Percentiles rank a stretch among this genome's conserved stretches.
Evolutionary conservation across 768 basidiomycete species (phyloP).

Genomic region (Leccinum rimulosum): DNA sequence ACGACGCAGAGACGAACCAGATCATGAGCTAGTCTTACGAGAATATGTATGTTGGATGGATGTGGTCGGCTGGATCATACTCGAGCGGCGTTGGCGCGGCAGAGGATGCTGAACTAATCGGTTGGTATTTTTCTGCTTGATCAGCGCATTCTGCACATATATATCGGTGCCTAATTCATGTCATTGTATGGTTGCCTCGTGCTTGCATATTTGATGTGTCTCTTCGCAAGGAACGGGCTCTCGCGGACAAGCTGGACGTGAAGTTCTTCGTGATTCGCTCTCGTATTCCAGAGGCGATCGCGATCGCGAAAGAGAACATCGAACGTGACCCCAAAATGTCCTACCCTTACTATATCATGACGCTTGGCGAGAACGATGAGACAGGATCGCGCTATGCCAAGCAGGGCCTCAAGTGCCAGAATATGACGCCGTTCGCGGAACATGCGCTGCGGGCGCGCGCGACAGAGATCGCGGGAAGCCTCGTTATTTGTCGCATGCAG

Average conservation of each 20-base stretch:
- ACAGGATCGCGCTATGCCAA: conserved; percentile 58
- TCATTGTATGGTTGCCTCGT: too few relatives aligned
- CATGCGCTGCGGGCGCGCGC: conserved; percentile 59
- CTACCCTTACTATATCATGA: conserved; percentile 61
- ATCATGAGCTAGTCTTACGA: too few relatives aligned
- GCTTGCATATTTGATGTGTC: too few relatives aligned
- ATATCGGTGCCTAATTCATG: too few relatives aligned
- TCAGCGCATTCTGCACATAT: too few relatives aligned
- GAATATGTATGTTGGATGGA: too few relatives aligned
- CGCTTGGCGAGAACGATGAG: conserved; percentile 44
- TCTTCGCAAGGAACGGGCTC: conserved; percentile 46
- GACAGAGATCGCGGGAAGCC: conserved; percentile 53
- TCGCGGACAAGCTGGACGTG: conserved; percentile 63
- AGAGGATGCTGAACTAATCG: too few relatives aligned
- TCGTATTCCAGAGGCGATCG: conserved; percentile 45
- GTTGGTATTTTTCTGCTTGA: too few relatives aligned
- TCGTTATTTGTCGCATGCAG: conserved; percentile 48
- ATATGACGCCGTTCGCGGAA: conserved; percentile 53
- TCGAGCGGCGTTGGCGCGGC: too few relatives aligned
- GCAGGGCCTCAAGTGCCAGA: conserved; percentile 59
- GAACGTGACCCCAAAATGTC: conserved; percentile 51
- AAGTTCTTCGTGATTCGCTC: conserved; percentile 51
- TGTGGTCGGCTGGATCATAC: too few relatives aligned
- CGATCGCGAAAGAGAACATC: conserved; percentile 42
- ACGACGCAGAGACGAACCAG: too few relatives aligned